Conservation (phyloP, 345 rosid species). For the Populus davidiana region DNA sequence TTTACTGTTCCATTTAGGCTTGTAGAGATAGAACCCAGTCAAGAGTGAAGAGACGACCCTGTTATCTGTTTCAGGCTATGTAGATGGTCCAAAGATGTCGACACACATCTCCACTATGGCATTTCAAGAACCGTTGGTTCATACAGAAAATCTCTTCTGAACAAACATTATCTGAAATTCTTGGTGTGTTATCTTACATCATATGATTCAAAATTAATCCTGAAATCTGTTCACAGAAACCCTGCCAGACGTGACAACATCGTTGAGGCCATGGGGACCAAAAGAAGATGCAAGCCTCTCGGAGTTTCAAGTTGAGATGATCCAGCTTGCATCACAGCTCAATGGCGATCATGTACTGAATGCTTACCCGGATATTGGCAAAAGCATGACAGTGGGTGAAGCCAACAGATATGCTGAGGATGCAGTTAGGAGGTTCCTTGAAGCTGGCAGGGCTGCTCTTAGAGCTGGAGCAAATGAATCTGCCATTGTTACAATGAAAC, state of each 20-base stretch:
- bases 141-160: neutral
- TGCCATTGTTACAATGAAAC: conserved; percentile 81
- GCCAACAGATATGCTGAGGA: conserved; percentile 86
- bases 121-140: neutral
- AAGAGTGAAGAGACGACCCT: neutral
- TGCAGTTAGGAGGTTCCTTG: conserved; percentile 84
- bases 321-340: conserved; percentile 96
- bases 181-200: neutral
- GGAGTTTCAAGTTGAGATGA: conserved; percentile 87
- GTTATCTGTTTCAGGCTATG: neutral
- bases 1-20: neutral
- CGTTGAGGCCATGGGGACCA: conserved; percentile 75
- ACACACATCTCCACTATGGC: neutral
- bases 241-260: conserved; percentile 54
- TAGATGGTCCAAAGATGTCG: too few relatives aligned
- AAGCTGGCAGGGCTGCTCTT: conserved; percentile 85
- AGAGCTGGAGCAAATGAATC: conserved; percentile 95
- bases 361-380: conserved; percentile 82
- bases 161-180: neutral
- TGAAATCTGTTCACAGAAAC: conserved; percentile 50
- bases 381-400: conserved; percentile 76
- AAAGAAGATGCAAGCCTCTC: conserved; percentile 70
- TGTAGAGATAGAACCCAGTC: neutral
- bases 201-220: conserved; percentile 11
- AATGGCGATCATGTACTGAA: conserved; percentile 80